phyloP scores from a whole-genome alignment of 352 stramenopile species.

The Globisporangium heterothallicum region DNA sequence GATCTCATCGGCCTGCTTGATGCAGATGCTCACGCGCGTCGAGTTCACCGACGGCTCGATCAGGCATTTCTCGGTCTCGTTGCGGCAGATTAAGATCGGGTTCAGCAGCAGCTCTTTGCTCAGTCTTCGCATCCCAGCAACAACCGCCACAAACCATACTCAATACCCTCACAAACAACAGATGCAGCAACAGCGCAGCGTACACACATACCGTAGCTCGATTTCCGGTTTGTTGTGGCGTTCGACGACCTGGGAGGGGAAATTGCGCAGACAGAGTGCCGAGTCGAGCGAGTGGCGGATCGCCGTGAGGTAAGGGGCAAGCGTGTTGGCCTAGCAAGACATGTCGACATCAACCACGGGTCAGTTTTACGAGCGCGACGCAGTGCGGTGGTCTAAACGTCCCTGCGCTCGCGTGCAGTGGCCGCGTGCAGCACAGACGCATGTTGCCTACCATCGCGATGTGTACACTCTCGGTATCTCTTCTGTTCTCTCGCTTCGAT shows the following conservation, averaged over 20 bases:
- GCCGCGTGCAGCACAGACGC: too few relatives aligned
- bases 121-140: constrained; percentile 27
- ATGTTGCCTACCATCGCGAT: not conserved
- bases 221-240: constrained; percentile 96
- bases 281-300: constrained; percentile 91
- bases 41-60: constrained; percentile 96
- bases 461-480: not conserved
- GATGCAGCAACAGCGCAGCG: not conserved
- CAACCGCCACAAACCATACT: not conserved
- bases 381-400: too few relatives aligned
- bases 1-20: constrained; percentile 95
- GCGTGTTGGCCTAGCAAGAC: constrained; percentile 58
- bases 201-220: constrained; percentile 66
- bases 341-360: too few relatives aligned
- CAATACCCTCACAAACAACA: not conserved
- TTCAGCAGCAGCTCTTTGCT: constrained; percentile 94
- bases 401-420: too few relatives aligned
- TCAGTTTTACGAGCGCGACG: too few relatives aligned
- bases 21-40: constrained; percentile 92
- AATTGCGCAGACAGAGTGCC: constrained; percentile 92
- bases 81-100: constrained; percentile 91
- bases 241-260: constrained; percentile 95
- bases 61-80: constrained; percentile 90
- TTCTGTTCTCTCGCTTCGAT: not conserved
- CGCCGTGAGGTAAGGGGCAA: constrained; percentile 90